Evolutionary conservation across 345 rosid species (phyloP), one percentile per base, ranked within the genome.

Genomic region (Rhodamnia argentea): DNA sequence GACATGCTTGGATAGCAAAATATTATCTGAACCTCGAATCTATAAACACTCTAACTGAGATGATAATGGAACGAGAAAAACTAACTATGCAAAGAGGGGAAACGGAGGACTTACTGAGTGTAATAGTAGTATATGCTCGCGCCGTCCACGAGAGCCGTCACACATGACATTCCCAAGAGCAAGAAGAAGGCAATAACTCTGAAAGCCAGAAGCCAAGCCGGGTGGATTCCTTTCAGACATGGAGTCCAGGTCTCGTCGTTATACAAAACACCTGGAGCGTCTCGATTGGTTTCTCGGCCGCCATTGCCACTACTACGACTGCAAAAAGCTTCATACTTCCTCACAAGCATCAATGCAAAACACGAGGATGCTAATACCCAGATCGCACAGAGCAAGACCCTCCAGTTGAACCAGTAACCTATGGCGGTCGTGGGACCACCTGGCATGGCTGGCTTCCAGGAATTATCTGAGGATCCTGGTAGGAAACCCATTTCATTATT

Each of bases 331-430:
- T 96, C 99, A 50, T 91, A 88, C 89, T 90, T 94, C 95, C 95
- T 90, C 83, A 96, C 92, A 50, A 95, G 92, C 86, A 90, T 11
- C 4, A 89, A 91, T 57, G 96, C 88, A 26, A 92, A 64, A 40
- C 84, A 37, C n/a, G 88, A 23, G 2, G 93, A 86, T 53, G 89
- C 53, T 26, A 94, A 82, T 29, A 94, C 87, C 96, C 95, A 93
- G 76, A 91, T 86, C 44, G 87, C 93, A 89, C 98, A 98, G 84
- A 95, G 85, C 50, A 92, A 86, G n/a, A 96, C 94, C 90, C 98
- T 94, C 99, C 99, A 98, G 87, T 93, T 98, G 84, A 94, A 74
- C 99, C 99, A 98, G 93, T 96, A 98, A 37, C 87, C 89, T 81
- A 93, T 57, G 87, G 88, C 58, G 22, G 96, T 94, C 12, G 99